A percentile compares a stretch with the other conserved stretches of the same genome.
phyloP scores from a whole-genome alignment of 1,284 basidiomycete species.

The Cutaneotrichosporon cutaneum region DNA sequence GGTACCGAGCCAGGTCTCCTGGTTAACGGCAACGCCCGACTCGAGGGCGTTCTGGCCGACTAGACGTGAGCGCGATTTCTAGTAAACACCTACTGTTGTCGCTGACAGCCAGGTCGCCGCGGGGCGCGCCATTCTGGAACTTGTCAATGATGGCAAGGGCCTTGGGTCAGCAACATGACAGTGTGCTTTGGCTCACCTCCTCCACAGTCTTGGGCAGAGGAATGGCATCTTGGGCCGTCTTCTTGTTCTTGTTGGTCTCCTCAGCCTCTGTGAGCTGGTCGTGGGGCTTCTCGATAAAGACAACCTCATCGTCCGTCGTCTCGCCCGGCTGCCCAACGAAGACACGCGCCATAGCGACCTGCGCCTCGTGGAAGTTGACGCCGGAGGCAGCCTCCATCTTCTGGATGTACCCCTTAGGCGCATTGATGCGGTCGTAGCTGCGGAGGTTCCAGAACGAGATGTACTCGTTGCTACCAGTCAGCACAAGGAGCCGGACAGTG shows the following conservation, averaged over 20 bases:
- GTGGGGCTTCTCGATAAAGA: constrained; percentile 52
- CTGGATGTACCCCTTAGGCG: constrained; percentile 62
- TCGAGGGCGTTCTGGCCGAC: constrained; percentile 74
- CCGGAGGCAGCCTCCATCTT: constrained; percentile 72
- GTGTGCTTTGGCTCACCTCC: constrained; percentile 49
- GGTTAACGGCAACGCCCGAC: constrained; percentile 61
- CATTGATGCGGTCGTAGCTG: constrained; percentile 86
- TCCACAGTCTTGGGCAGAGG: constrained; percentile 63
- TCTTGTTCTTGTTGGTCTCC: constrained; percentile 51
- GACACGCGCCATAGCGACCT: constrained; percentile 79
- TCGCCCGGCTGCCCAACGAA: constrained; percentile 60
- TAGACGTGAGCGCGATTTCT: constrained; percentile 51
- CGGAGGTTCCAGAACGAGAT: constrained; percentile 85
- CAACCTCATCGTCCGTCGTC: constrained; percentile 48
- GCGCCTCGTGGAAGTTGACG: constrained; percentile 77
- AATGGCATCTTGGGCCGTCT: constrained; percentile 47
- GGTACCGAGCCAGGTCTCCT: constrained; percentile 78
- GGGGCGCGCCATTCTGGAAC: constrained; percentile 65
- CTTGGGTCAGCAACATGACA: constrained; percentile 19
- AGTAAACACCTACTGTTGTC: constrained; percentile 13
- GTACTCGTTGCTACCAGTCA: constrained; percentile 27
- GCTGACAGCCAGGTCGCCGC: constrained; percentile 37
- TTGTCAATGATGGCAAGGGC: constrained; percentile 64
- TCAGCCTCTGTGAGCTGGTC: constrained; percentile 63
- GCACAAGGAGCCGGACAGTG: not conserved